A percentile compares a stretch with the other conserved stretches of the same genome.
Evolutionary conservation across 2,329 filamentous ascomycete species (phyloP).

Genomic region (Phoma sp.): DNA sequence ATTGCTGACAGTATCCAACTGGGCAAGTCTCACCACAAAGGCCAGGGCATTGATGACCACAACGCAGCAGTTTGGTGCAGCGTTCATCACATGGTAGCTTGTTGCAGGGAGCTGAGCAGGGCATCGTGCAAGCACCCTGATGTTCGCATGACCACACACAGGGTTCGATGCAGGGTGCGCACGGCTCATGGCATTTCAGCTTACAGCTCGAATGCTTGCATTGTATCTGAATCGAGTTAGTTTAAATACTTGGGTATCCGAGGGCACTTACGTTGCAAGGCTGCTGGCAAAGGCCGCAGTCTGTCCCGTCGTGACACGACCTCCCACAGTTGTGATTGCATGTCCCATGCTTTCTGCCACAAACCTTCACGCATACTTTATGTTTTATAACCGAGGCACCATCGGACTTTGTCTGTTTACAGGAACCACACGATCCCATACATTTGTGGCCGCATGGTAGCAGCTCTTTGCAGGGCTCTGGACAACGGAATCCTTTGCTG

Average conservation of each 20-base stretch:
- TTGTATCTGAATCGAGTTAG: conserved; percentile 19
- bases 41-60: conserved; percentile 42
- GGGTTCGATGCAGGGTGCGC: conserved; percentile 40
- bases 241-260: too few relatives aligned
- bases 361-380: conserved; percentile 26
- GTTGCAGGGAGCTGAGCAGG: conserved; percentile 43
- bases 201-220: conserved; percentile 38
- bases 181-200: conserved; percentile 39
- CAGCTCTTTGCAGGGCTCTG: conserved; percentile 51
- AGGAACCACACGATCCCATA: conserved; percentile 55
- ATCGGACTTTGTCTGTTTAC: conserved; percentile 49
- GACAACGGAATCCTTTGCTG: conserved; percentile 54
- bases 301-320: conserved; percentile 33
- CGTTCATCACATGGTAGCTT: conserved; percentile 39
- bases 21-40: conserved; percentile 41
- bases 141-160: conserved; percentile 47
- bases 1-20: conserved; percentile 29
- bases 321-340: conserved; percentile 39
- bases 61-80: conserved; percentile 33
- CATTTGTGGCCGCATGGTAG: conserved; percentile 67
- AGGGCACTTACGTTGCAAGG: conserved; percentile 27
- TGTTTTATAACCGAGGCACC: conserved; percentile 14
- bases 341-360: conserved; percentile 34
- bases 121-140: conserved; percentile 40
- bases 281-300: conserved; percentile 31